A percentile compares a stretch with the other conserved stretches of the same genome.
Evolutionary conservation across 2,329 filamentous ascomycete species (phyloP).

Genomic region (Cercospora sp.): DNA sequence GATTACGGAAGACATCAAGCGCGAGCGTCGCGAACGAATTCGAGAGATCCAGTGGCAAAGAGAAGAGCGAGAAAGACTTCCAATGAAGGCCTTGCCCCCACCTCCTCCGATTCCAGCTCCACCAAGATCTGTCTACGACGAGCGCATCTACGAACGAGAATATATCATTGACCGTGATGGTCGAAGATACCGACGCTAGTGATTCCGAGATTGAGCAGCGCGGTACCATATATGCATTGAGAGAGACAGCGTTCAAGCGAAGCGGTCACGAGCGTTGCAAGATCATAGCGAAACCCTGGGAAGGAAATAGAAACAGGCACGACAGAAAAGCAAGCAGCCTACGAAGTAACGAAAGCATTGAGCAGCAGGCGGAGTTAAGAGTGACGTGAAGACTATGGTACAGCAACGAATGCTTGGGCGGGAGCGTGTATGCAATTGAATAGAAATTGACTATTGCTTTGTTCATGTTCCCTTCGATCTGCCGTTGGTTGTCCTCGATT

Average conservation of each 20-base stretch:
- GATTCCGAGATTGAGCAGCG: not conserved
- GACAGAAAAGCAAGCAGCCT: constrained; percentile 11
- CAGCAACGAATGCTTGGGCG: not conserved
- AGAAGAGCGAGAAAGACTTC: constrained; percentile 54
- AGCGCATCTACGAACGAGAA: constrained; percentile 67
- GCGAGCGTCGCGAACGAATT: constrained; percentile 58
- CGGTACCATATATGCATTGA: constrained; percentile 3
- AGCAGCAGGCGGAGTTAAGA: not conserved
- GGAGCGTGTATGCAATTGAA: not conserved
- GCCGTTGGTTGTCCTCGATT: not conserved
- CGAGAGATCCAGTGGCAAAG: constrained; percentile 63
- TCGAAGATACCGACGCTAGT: constrained; percentile 26
- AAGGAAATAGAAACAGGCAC: constrained; percentile 12
- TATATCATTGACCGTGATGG: constrained; percentile 60
- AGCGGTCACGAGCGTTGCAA: not conserved
- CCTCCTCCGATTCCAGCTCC: constrained; percentile 47
- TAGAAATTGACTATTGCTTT: constrained; percentile 1
- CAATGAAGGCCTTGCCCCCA: constrained; percentile 37
- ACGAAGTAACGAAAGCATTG: constrained; percentile 16
- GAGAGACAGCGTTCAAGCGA: constrained; percentile 15
- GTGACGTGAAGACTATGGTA: not conserved
- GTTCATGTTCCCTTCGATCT: not conserved
- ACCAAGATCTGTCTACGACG: constrained; percentile 55
- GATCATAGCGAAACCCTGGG: constrained; percentile 13
- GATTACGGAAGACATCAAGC: constrained; percentile 77